Evolutionary conservation across 805 yeast genomes (phyloP).

Genomic region (Blastobotrys terrestris): DNA sequence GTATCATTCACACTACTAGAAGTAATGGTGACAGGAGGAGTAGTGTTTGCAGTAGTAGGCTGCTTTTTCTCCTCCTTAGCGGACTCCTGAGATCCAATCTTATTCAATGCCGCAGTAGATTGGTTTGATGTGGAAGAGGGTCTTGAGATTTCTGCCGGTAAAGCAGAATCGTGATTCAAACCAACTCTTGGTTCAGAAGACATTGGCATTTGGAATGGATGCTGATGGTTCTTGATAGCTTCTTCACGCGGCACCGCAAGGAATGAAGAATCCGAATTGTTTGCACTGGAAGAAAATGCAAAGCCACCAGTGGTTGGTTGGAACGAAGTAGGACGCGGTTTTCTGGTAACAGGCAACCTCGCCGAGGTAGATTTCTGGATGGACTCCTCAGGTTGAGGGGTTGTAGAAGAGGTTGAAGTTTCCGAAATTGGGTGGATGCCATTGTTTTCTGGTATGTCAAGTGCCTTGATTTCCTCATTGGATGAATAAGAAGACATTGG

Average conservation of each 20-base stretch:
- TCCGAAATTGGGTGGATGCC: background rate
- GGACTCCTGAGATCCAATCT: background rate
- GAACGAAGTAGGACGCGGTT: conserved; percentile 35
- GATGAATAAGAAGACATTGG: conserved; percentile 6
- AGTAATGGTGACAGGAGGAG: background rate
- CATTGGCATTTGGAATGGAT: conserved; percentile 19
- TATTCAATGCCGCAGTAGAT: conserved; percentile 8
- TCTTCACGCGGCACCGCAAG: background rate
- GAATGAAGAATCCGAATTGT: background rate
- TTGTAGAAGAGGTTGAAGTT: background rate
- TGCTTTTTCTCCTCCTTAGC: background rate
- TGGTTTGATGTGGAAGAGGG: conserved; percentile 21
- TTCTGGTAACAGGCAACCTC: conserved; percentile 20
- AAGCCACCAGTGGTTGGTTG: conserved; percentile 25
- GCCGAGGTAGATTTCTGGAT: conserved; percentile 3
- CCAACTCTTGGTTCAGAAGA: conserved; percentile 30
- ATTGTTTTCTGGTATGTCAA: conserved; percentile 17
- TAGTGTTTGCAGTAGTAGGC: background rate
- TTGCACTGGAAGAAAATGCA: background rate
- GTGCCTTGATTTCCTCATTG: conserved; percentile 18
- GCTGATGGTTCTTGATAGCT: background rate
- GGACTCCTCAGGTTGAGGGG: background rate
- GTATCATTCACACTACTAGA: background rate
- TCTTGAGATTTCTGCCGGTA: conserved; percentile 31
- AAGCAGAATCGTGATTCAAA: conserved; percentile 27